Conservation (phyloP, 305 asterid genomes). For the Ilex paraguariensis region DNA sequence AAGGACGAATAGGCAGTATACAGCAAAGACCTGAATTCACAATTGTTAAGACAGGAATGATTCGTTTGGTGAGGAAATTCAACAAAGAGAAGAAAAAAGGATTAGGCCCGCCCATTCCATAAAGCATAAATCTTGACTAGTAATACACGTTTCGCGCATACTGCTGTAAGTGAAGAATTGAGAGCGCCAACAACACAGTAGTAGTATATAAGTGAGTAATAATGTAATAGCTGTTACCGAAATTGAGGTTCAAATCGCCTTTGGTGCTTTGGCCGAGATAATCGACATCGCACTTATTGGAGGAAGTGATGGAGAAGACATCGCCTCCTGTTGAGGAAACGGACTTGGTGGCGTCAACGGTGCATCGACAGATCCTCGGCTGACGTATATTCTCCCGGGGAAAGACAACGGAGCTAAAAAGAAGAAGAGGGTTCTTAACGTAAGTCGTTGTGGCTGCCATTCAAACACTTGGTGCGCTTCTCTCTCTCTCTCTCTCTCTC, state of each 20-base stretch:
- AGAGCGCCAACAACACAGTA: not conserved
- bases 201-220: not conserved
- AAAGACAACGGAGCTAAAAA: not conserved
- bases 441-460: not conserved
- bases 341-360: constrained; percentile 4
- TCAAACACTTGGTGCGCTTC: not conserved
- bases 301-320: constrained; percentile 51
- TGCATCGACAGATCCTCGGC: constrained; percentile 14
- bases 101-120: not conserved
- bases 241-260: constrained; percentile 71
- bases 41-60: too few relatives aligned
- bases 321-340: constrained; percentile 12
- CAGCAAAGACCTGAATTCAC: too few relatives aligned
- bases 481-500: too few relatives aligned
- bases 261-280: constrained; percentile 91
- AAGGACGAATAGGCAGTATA: too few relatives aligned
- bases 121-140: not conserved
- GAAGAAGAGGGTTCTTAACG: not conserved
- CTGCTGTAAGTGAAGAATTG: too few relatives aligned
- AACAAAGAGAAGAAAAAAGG: not conserved
- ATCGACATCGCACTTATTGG: constrained; percentile 47
- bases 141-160: too few relatives aligned
- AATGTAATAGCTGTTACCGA: constrained; percentile 18
- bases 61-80: not conserved
- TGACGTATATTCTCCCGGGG: not conserved